Evolutionary conservation across 441 rosid species (phyloP).

Genomic region (Pelargonium cotyledonis): DNA sequence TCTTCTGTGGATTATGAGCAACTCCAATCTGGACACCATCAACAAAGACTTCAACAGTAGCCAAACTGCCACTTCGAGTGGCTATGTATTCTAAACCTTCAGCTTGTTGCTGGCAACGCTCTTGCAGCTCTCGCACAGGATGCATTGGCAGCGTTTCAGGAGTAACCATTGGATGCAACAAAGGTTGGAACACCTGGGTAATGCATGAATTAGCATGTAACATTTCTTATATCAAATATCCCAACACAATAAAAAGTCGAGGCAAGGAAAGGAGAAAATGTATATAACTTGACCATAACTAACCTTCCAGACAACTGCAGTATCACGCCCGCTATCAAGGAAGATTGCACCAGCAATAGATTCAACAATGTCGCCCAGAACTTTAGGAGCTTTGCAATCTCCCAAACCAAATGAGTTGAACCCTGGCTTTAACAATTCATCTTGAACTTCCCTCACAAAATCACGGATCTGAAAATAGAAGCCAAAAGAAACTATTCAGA

Average conservation of each 20-base stretch:
- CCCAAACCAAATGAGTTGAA: slow-evolving; percentile 95
- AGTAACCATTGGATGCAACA: slow-evolving; percentile 95
- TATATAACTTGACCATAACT: slow-evolving; percentile 5
- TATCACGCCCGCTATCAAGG: slow-evolving; percentile 77
- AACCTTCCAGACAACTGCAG: slow-evolving; percentile 89
- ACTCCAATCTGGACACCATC: slow-evolving; percentile 89
- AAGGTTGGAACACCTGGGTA: slow-evolving; percentile 77
- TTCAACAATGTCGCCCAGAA: slow-evolving; percentile 94
- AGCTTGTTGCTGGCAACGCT: slow-evolving; percentile 97
- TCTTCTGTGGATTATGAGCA: slow-evolving; percentile 95
- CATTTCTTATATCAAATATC: slow-evolving; percentile 12
- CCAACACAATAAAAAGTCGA: not conserved
- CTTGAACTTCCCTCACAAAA: slow-evolving; percentile 83
- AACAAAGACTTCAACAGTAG: slow-evolving; percentile 91
- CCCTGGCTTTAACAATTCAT: slow-evolving; percentile 78
- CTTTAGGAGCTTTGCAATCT: slow-evolving; percentile 99
- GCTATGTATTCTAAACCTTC: slow-evolving; percentile 97
- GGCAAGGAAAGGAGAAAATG: not conserved
- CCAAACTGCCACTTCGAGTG: slow-evolving; percentile 74
- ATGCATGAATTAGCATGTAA: not conserved
- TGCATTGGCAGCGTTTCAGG: slow-evolving; percentile 99
- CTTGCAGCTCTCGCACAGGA: slow-evolving; percentile 98
- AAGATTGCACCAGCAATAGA: slow-evolving; percentile 98
- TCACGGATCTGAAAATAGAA: slow-evolving; percentile 68
- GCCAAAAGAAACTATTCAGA: slow-evolving; percentile 12